Base-by-base conservation (phyloP, 2,329 filamentous ascomycete genomes). In the Incumbomyces delicatus region DNA sequence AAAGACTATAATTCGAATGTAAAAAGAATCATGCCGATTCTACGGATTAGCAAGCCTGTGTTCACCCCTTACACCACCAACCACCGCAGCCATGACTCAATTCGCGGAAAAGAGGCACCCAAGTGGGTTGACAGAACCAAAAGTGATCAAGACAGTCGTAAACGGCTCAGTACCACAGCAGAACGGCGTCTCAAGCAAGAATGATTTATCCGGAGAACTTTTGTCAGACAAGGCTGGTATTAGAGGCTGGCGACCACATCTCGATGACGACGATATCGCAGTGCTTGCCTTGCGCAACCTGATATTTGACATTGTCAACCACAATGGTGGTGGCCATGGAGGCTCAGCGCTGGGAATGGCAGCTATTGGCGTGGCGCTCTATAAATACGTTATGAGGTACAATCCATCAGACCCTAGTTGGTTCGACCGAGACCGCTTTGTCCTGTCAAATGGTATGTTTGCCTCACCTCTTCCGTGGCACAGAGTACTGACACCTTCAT, bases 371-470 rank as follows among this genome's bases (percentile, higher is more conserved):
- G 65, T 80, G 14, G 72, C 76, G 0, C 60, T 80, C 2, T 81
- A 72, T 69, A 80, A 78, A 53, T 78, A 81, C 55, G 66, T 67
- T 3, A 81, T 81, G 78, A 67, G 68, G 41, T 81, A 78, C 56
- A 70, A 72, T 2, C 77, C 77, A 0, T 61, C 63, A 12, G 72
- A 72, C 40, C 71, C 74, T 4, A 57, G 67, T 32, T 81, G 66
- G 60, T 81, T 81, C 65, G 77, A 81, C 58, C 67, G 77, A 37
- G 77, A 81, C 53, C 72, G 76, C n/a, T 80, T 81, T 53, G 73
- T 81, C 6, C 66, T 81, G 11, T 80, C 76, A 20, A 81, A 80
- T 53, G 77, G 64, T 14, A 12, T 16, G 41, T 17, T 16, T 34
- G n/a, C n/a, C 18, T 29, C 34, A 8, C 16, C 8, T 6, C 41